Percentiles rank a stretch among this genome's conserved stretches.
Evolutionary conservation across 352 stramenopile genomes (phyloP).

Genomic region (Sclerospora graminicola): DNA sequence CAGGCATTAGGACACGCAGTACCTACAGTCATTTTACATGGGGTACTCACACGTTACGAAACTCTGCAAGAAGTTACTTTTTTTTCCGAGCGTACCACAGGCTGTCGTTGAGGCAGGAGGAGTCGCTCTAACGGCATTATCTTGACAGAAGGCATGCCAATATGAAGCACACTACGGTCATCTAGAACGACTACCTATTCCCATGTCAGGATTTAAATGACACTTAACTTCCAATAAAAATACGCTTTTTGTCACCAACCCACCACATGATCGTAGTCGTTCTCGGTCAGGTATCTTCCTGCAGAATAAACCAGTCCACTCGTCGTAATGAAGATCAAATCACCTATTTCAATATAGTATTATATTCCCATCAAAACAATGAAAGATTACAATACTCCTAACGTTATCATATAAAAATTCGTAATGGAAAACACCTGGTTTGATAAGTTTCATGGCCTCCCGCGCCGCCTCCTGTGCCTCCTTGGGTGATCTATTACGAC

Average conservation of each 20-base stretch:
- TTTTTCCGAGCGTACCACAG: conserved; percentile 31
- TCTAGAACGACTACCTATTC: conserved; percentile 54
- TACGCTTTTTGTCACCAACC: not conserved
- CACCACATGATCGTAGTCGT: conserved; percentile 71
- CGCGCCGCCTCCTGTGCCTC: conserved; percentile 46
- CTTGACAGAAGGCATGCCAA: conserved; percentile 44
- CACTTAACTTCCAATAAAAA: not conserved
- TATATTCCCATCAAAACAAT: not conserved
- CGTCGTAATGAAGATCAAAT: conserved; percentile 76
- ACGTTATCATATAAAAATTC: not conserved
- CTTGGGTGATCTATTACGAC: conserved; percentile 30
- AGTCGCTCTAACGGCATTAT: conserved; percentile 56
- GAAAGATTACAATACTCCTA: not conserved
- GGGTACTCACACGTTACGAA: not conserved
- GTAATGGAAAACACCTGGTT: conserved; percentile 27
- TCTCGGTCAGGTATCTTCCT: conserved; percentile 45
- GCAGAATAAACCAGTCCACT: conserved; percentile 61
- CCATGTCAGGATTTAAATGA: not conserved
- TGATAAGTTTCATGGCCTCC: conserved; percentile 48
- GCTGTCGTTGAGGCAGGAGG: conserved; percentile 53
- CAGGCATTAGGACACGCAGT: conserved; percentile 35
- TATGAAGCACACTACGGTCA: conserved; percentile 45
- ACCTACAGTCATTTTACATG: conserved; percentile 25
- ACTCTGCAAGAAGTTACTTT: no score
- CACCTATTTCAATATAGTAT: conserved; percentile 20